A percentile compares a stretch with the other conserved stretches of the same genome.
These are phyloP conservation scores for Eucalyptus cladocalyx DNA, from an alignment of 345 rosid genomes.

Conservation along the genomic window DNA sequence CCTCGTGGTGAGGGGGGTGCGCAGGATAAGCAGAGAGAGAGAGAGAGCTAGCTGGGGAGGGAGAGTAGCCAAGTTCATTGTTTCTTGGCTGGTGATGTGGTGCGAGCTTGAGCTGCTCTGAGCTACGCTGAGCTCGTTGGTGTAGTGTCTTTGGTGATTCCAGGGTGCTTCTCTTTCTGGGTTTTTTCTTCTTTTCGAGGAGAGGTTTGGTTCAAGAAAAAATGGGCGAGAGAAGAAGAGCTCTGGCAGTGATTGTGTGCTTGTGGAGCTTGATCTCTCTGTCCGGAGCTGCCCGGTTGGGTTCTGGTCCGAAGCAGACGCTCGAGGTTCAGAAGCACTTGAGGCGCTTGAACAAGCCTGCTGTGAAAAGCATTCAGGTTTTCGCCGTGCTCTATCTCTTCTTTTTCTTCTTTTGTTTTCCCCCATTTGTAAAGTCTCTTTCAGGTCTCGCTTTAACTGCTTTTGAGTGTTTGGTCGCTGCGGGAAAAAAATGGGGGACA, in stretches of 20 bases:
- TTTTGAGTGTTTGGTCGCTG: slow-evolving; percentile 4
- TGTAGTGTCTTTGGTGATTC: neutral
- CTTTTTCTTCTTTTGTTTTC: neutral
- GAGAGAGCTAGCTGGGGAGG: neutral
- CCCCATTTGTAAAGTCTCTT: neutral
- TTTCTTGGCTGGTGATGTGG: neutral
- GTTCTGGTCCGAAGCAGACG: slow-evolving; percentile 47
- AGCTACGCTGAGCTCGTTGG: neutral
- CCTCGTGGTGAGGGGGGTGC: neutral
- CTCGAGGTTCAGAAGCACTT: slow-evolving; percentile 73
- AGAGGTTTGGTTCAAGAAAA: slow-evolving; percentile 3
- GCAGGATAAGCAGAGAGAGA: slow-evolving; percentile 1
- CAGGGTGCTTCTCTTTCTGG: neutral
- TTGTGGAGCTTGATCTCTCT: slow-evolving; percentile 24
- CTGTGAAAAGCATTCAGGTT: slow-evolving; percentile 76
- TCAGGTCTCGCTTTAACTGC: neutral
- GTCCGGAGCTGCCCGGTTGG: slow-evolving; percentile 49
- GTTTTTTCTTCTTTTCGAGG: neutral
- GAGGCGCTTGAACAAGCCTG: slow-evolving; percentile 81
- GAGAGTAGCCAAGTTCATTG: neutral
- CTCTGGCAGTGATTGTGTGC: slow-evolving; percentile 17
- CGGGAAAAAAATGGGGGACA: slow-evolving; percentile 3
- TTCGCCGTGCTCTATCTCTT: neutral
- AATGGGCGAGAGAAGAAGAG: slow-evolving; percentile 12
- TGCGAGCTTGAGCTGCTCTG: neutral